A percentile compares a stretch with the other conserved stretches of the same genome.
Conservation (phyloP, 306 rosid genomes). For the Rosa multiflora region DNA sequence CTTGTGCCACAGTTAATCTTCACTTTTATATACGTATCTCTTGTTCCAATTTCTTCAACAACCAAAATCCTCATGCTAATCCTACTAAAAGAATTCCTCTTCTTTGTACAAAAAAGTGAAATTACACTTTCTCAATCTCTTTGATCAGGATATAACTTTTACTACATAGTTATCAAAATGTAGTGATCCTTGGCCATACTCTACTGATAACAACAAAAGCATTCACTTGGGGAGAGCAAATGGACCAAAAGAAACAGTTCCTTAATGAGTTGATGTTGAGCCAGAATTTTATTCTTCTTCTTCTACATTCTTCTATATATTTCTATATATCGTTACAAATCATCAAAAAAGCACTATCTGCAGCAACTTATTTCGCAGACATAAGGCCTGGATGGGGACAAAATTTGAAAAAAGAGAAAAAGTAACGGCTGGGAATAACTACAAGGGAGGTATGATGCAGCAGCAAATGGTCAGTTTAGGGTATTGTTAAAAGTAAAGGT, state of each 20-base stretch:
- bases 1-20: background rate
- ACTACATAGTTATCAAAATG: background rate
- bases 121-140: background rate
- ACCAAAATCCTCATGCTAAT: background rate
- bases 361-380: background rate
- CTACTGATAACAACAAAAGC: background rate
- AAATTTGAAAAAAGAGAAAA: background rate
- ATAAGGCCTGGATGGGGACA: background rate
- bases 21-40: background rate
- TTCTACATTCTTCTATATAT: background rate
- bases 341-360: background rate
- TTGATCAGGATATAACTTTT: background rate
- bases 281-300: background rate
- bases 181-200: background rate
- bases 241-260: background rate
- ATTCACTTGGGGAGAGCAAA: background rate
- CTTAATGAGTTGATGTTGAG: background rate
- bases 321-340: background rate
- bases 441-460: background rate
- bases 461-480: background rate
- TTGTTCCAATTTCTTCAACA: background rate
- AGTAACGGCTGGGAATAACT: background rate
- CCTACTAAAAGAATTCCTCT: background rate
- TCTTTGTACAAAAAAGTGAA: background rate
- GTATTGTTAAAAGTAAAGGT: constrained; percentile 30